Conservation (phyloP, 257 asterid species). For the Salvia rosmarinus region DNA sequence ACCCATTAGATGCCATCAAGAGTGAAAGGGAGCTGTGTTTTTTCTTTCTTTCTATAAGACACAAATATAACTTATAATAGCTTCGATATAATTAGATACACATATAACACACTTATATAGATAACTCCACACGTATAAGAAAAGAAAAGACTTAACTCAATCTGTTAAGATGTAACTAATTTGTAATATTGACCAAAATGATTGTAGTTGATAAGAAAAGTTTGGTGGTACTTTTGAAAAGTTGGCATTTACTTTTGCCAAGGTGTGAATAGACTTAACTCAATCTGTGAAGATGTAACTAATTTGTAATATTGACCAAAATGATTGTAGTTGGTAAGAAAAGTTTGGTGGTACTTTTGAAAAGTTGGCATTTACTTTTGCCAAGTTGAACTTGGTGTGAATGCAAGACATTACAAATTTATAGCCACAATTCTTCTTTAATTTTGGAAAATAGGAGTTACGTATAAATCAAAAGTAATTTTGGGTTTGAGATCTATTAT, state of each 20-base stretch:
- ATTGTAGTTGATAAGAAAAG: conserved; percentile 29
- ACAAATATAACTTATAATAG: too few relatives aligned
- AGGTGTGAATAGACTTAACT: conserved; percentile 13
- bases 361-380: conserved; percentile 25
- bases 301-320: too few relatives aligned
- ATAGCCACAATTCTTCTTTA: neutral
- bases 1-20: too few relatives aligned
- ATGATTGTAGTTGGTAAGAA: conserved; percentile 29
- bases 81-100: too few relatives aligned
- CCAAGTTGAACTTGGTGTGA: conserved; percentile 8
- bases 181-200: conserved; percentile 28
- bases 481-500: neutral
- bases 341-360: conserved; percentile 22
- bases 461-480: neutral
- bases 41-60: too few relatives aligned
- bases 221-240: conserved; percentile 17
- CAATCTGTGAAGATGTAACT: too few relatives aligned
- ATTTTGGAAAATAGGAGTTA: neutral
- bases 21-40: too few relatives aligned
- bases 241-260: conserved; percentile 27
- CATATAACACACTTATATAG: neutral
- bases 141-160: too few relatives aligned
- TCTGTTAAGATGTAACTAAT: too few relatives aligned
- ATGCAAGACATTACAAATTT: conserved; percentile 9
- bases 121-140: conserved; percentile 8